Conservation (phyloP, 208 protist species). For the Leishmania martiniquensis region DNA sequence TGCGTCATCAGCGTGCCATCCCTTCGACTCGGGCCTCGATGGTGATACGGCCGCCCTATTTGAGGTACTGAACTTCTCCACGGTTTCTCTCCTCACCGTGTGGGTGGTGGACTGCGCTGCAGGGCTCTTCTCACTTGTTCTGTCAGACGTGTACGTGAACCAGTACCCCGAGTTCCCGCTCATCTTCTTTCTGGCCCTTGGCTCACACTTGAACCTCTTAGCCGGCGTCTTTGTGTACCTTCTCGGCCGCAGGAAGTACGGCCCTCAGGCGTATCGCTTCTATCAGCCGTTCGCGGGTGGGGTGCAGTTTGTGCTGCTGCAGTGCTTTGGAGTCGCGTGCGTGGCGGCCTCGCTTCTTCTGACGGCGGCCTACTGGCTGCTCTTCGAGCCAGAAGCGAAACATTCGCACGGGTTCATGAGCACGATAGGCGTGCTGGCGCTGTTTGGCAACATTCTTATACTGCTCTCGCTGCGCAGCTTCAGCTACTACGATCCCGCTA, state of each 20-base stretch:
- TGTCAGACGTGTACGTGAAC: slow-evolving; percentile 68
- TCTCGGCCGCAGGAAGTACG: slow-evolving; percentile 48
- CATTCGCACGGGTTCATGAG: slow-evolving; percentile 49
- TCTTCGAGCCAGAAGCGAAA: slow-evolving; percentile 29
- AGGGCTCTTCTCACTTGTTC: slow-evolving; percentile 47
- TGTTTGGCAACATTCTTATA: slow-evolving; percentile 63
- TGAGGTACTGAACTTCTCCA: slow-evolving; percentile 56
- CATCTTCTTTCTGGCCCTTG: slow-evolving; percentile 45
- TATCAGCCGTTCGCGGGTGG: slow-evolving; percentile 87
- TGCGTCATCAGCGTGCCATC: neutral
- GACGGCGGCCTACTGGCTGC: slow-evolving; percentile 30
- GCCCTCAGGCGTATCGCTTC: slow-evolving; percentile 51
- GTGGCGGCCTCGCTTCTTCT: slow-evolving; percentile 33
- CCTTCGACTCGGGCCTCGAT: neutral
- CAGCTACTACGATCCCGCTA: slow-evolving; percentile 14
- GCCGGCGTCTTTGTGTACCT: slow-evolving; percentile 57
- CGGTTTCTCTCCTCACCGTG: slow-evolving; percentile 53
- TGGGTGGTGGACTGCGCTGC: slow-evolving; percentile 60
- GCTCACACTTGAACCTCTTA: slow-evolving; percentile 43
- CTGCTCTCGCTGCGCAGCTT: slow-evolving; percentile 67
- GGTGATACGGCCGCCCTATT: neutral
- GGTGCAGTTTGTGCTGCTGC: slow-evolving; percentile 69
- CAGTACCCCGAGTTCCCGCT: slow-evolving; percentile 54
- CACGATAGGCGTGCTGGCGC: slow-evolving; percentile 33
- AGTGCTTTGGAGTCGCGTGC: slow-evolving; percentile 60